Evolutionary conservation across 768 basidiomycete genomes (phyloP), one percentile per base, ranked within the genome.

Genomic region (Podaxis sp.): DNA sequence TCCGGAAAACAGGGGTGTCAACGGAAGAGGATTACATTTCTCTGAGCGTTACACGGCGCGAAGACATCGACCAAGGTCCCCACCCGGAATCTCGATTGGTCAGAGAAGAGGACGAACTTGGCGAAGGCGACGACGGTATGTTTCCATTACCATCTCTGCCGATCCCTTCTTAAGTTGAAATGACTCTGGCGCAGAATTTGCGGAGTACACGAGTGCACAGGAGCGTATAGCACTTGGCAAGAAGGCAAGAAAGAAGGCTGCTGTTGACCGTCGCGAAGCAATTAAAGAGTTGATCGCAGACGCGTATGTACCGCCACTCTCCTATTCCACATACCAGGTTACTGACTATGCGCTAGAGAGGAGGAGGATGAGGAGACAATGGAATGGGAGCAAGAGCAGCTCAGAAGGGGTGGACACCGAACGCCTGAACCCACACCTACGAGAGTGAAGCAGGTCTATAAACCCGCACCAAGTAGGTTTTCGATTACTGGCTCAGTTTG

Each of bases 71-170:
- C 8, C 80, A 84, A 66, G 92, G 92, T 0, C 93, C 93, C 6
- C 92, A 94, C 78, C 93, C 93, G 6, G 89, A 89, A 67, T 93
- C 92, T 71, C 84, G 93, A 8, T 75, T 95, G 28, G 71, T 91
- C 75, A 79, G 93, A 54, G 93, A 95, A 73, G 93, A 95, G 44
- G 93, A 95, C 72, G 92, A 95, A 66, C 71, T 92, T 1, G 93
- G 93, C 11, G 92, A 95, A 70, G 92, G 87, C 2, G 93, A 95
- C 42, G 93, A 95, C 65, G 93, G 93, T 93, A 68, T 46, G 83
- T 72, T 19, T 61, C 22, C 28, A n/a, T 33, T 11, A 46, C 24
- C 28, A 19, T 38, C 33, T 19, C 38, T 4, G 52, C 30, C 8
- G 19, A 56, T 22, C 17, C 13, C 51, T 38, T n/a, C 36, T 38